Evolutionary conservation across 2,329 filamentous ascomycete genomes (phyloP), one percentile per base, ranked within the genome.

Genomic region (Epicoccum nigrum): DNA sequence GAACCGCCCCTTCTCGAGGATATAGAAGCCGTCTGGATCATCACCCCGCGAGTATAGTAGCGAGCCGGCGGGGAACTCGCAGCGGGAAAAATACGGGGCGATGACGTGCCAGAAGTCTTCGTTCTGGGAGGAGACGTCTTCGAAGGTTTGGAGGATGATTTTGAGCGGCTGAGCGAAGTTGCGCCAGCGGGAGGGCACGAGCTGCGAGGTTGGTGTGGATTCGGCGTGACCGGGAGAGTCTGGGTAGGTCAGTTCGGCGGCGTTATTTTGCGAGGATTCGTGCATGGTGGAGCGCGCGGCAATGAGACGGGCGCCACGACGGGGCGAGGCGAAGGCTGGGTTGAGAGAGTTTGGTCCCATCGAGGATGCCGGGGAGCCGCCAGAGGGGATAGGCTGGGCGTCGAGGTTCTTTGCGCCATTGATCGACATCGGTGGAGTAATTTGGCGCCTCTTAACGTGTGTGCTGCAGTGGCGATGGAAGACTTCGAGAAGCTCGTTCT

Each of bases 61-160:
- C 0, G 86, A 86, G 3, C 90, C 91, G 0, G 86, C 81, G 0
- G 80, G 61, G 57, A 87, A 90, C 54, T 88, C 84, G 55, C 83
- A 83, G 35, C 85, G 84, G 31, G 78, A 76, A 68, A 99, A 97
- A 76, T 89, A 97, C 0, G 83, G 79, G 4, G 85, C 84, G 0
- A 86, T 87, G 1, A 85, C 85, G 73, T 92, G 93, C 94, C 94
- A 99, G 70, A 97, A 97, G 72, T 97, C 92, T 72, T 96, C 92
- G 67, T 93, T 94, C 71, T 89, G 86, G 44, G 85, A 79, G 43
- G 90, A 95, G 11, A 97, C 79, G 35, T 91, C 89, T 68, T 94
- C 88, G 76, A 99, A 97, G n/a, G 94, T 90, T 70, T 97, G 93
- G 19, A 99, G 82, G 73, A 99, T 90, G 38, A 99, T 84, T 1